Percentiles rank a stretch among this genome's conserved stretches.
Evolutionary conservation across 495 filamentous ascomycete genomes (phyloP).

Genomic region (Echria macrotheca): DNA sequence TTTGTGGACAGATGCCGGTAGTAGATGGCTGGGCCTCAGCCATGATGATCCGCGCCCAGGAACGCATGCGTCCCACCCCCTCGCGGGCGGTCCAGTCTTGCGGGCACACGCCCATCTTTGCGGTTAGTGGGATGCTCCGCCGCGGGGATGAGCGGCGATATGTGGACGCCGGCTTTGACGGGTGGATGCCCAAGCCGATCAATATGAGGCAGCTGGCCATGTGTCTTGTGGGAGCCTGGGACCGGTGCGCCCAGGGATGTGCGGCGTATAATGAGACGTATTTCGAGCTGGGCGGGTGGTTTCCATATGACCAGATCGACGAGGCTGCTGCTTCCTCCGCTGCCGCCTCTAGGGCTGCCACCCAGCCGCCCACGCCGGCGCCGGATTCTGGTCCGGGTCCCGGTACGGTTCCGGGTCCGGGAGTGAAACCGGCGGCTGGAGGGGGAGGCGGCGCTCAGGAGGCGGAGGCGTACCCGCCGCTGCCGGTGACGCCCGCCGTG

Average conservation of each 20-base stretch:
- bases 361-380: too few species aligned
- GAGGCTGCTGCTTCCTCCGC: background rate
- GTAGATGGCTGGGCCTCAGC: conserved; percentile 20
- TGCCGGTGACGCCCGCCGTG: conserved; percentile 5
- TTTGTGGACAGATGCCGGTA: conserved; percentile 17
- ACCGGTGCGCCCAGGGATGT: conserved; percentile 1
- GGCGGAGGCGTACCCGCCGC: conserved; percentile 1
- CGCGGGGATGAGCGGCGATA: conserved; percentile 16
- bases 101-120: conserved; percentile 21
- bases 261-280: conserved; percentile 12
- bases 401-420: too few species aligned
- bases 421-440: too few species aligned
- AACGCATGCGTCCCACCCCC: conserved; percentile 10
- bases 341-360: too few species aligned
- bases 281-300: conserved; percentile 23
- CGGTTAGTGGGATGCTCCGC: conserved; percentile 19
- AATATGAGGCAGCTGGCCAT: conserved; percentile 45
- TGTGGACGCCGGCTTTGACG: conserved; percentile 48
- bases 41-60: conserved; percentile 17
- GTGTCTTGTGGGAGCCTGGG: conserved; percentile 14
- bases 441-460: too few species aligned
- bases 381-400: too few species aligned
- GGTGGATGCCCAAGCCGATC: conserved; percentile 69
- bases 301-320: background rate
- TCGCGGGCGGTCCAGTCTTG: conserved; percentile 17